These are phyloP conservation scores for Alnus rubra DNA, from an alignment of 306 rosid species.

Conservation along the genomic window DNA sequence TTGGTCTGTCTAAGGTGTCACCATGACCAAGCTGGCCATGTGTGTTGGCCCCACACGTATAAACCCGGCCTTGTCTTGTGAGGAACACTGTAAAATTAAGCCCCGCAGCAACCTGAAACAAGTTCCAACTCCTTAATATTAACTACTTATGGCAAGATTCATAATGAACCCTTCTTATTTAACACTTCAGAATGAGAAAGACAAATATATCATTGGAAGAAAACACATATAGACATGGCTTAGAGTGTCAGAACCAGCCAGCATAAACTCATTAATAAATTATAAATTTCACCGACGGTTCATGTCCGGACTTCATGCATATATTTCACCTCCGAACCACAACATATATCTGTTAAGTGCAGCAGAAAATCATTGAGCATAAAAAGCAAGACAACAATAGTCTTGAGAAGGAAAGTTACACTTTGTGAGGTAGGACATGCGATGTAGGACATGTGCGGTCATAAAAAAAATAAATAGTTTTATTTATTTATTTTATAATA, in stretches of 20 bases:
- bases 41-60: conserved; percentile 80
- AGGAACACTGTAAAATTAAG: conserved; percentile 86
- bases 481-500: no score
- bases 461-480: no score
- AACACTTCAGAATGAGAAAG: not conserved
- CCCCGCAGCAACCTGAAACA: conserved; percentile 81
- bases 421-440: no score
- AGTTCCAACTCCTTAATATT: conserved; percentile 15
- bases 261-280: not conserved
- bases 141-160: not conserved
- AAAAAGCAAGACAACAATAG: no score
- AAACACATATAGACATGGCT: not conserved
- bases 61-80: conserved; percentile 75
- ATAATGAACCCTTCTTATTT: not conserved
- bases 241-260: not conserved
- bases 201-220: not conserved
- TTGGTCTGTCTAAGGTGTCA: conserved; percentile 65
- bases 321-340: not conserved
- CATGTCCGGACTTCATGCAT: not conserved
- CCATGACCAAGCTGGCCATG: conserved; percentile 95
- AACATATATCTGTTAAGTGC: not conserved
- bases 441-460: no score
- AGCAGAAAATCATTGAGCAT: not conserved
- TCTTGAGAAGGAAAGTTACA: no score
- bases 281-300: not conserved